Evolutionary conservation across 257 asterid genomes (phyloP).

Genomic region (Marsdenia floribunda): DNA sequence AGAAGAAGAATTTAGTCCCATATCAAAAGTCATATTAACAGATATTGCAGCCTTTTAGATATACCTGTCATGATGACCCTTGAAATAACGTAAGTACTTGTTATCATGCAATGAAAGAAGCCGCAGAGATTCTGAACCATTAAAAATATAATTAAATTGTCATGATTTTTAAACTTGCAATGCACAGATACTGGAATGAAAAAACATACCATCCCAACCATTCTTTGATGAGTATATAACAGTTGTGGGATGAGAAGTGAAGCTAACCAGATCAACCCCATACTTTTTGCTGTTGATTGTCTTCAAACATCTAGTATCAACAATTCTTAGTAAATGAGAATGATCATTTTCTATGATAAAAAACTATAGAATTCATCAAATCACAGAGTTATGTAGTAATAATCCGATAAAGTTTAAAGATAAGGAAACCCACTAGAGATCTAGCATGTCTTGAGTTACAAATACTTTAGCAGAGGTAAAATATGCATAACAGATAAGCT

Average conservation of each 20-base stretch:
- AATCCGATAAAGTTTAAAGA: not conserved
- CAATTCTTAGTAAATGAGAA: not conserved
- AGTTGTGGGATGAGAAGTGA: constrained; percentile 93
- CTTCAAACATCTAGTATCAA: constrained; percentile 67
- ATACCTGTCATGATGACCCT: constrained; percentile 98
- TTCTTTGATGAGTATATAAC: constrained; percentile 96
- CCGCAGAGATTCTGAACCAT: constrained; percentile 82
- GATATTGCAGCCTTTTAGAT: constrained; percentile 5
- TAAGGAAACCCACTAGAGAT: not conserved
- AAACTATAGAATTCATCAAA: not conserved
- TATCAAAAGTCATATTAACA: not conserved
- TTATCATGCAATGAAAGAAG: constrained; percentile 95
- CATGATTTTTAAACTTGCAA: constrained; percentile 14
- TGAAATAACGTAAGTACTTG: constrained; percentile 95
- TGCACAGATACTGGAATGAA: constrained; percentile 1
- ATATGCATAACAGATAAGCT: not conserved
- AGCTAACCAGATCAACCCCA: constrained; percentile 94
- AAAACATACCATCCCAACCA: constrained; percentile 95
- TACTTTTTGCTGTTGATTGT: constrained; percentile 94
- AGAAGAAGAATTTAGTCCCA: constrained; percentile 7
- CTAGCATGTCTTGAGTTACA: not conserved
- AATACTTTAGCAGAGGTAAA: not conserved
- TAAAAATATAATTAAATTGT: constrained; percentile 17
- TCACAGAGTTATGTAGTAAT: not conserved
- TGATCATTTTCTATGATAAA: not conserved